Conservation (phyloP, 345 rosid genomes). For the Salix arbutifolia region DNA sequence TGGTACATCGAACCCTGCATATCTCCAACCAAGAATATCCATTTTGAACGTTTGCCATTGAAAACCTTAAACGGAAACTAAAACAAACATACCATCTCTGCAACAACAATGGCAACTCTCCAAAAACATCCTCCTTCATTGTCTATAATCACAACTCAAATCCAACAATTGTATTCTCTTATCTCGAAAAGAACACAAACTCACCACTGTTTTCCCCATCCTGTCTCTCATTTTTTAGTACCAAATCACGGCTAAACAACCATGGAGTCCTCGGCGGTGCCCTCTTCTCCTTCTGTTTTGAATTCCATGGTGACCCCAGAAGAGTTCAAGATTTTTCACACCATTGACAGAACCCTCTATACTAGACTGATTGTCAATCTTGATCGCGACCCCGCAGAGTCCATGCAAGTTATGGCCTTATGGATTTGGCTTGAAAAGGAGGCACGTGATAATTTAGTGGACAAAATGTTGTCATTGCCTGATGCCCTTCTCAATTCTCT, state of each 20-base stretch:
- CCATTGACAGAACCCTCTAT: conserved; percentile 49
- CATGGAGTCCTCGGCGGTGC: conserved; percentile 1
- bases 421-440: conserved; percentile 56
- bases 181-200: neutral
- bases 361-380: conserved; percentile 38
- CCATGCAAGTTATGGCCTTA: conserved; percentile 53
- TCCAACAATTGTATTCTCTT: neutral
- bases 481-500: conserved; percentile 30
- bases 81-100: conserved; percentile 15
- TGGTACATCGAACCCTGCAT: neutral
- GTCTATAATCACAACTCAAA: neutral
- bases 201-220: neutral
- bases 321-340: conserved; percentile 50
- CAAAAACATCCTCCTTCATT: neutral
- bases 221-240: neutral
- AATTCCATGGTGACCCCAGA: conserved; percentile 22
- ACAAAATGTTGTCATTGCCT: conserved; percentile 20
- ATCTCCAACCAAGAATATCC: neutral
- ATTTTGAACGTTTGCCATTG: neutral
- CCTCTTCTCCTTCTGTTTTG: neutral
- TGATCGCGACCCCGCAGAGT: conserved; percentile 38
- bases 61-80: conserved; percentile 5
- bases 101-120: conserved; percentile 17
- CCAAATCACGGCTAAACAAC: neutral
- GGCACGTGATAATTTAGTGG: conserved; percentile 23